Conservation (phyloP, 306 rosid genomes). For the Medicago ruthenica region DNA sequence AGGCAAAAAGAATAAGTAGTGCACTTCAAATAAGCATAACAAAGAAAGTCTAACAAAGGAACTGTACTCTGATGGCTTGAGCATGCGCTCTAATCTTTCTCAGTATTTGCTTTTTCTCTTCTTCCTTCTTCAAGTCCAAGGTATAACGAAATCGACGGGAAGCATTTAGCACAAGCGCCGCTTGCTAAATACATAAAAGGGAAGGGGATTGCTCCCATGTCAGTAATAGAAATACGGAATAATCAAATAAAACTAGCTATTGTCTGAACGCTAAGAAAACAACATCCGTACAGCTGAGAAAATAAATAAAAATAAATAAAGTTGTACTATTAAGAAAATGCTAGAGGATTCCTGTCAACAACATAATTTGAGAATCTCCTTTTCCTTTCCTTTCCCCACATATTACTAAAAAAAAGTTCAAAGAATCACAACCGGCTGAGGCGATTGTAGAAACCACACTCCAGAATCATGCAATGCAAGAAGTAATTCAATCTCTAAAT, state of each 20-base stretch:
- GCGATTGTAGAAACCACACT: too few relatives aligned
- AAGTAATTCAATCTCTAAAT: too few relatives aligned
- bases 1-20: constrained; percentile 41
- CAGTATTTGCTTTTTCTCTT: constrained; percentile 67
- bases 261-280: background rate
- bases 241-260: constrained; percentile 5
- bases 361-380: background rate
- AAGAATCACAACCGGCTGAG: too few relatives aligned
- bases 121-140: constrained; percentile 93
- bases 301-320: constrained; percentile 21
- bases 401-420: too few relatives aligned
- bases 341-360: background rate
- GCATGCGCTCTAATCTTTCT: constrained; percentile 86
- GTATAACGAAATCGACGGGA: constrained; percentile 99
- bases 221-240: constrained; percentile 32
- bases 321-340: background rate
- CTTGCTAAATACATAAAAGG: constrained; percentile 66
- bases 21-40: constrained; percentile 20
- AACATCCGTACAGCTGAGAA: constrained; percentile 14
- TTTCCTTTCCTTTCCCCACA: too few relatives aligned
- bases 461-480: too few relatives aligned
- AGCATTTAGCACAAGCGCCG: constrained; percentile 97
- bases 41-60: constrained; percentile 39
- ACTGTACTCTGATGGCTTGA: constrained; percentile 77
- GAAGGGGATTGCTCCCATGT: constrained; percentile 7